phyloP scores from a whole-genome alignment of 768 basidiomycete species.

The Mycena venus region DNA sequence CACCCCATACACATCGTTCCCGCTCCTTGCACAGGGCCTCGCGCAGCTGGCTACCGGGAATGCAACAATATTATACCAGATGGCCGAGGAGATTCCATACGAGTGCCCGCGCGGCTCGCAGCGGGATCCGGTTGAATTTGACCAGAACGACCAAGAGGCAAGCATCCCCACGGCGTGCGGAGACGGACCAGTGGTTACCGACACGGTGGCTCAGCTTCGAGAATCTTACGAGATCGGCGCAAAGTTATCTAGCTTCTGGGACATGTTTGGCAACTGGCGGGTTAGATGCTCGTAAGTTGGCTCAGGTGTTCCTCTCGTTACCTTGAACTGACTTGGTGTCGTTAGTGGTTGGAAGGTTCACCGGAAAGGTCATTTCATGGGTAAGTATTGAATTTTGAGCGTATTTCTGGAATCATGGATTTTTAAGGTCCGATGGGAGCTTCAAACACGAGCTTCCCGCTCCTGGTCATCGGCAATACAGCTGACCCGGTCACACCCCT shows the following conservation, averaged over 20 bases:
- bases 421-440: slow-evolving; percentile 42
- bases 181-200: not conserved
- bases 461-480: slow-evolving; percentile 45
- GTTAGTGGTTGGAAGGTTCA: slow-evolving; percentile 22
- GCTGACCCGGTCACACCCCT: slow-evolving; percentile 32
- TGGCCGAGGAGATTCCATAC: slow-evolving; percentile 35
- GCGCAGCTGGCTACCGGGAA: slow-evolving; percentile 50
- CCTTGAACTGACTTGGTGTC: not conserved
- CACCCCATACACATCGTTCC: slow-evolving; percentile 48
- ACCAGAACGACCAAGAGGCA: not conserved
- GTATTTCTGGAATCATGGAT: not conserved
- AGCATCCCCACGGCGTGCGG: not conserved
- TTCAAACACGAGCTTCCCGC: slow-evolving; percentile 46
- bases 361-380: slow-evolving; percentile 23
- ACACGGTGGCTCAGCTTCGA: not conserved
- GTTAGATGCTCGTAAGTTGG: slow-evolving; percentile 14
- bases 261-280: slow-evolving; percentile 8
- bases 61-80: slow-evolving; percentile 40
- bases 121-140: not conserved
- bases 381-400: slow-evolving; percentile 23
- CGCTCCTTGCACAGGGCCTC: slow-evolving; percentile 48
- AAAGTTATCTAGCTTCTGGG: slow-evolving; percentile 15
- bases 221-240: slow-evolving; percentile 1
- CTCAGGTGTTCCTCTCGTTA: not conserved
- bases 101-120: slow-evolving; percentile 44